Evolutionary conservation across 2,329 filamentous ascomycete genomes (phyloP).

Genomic region (Xylaria sp.): DNA sequence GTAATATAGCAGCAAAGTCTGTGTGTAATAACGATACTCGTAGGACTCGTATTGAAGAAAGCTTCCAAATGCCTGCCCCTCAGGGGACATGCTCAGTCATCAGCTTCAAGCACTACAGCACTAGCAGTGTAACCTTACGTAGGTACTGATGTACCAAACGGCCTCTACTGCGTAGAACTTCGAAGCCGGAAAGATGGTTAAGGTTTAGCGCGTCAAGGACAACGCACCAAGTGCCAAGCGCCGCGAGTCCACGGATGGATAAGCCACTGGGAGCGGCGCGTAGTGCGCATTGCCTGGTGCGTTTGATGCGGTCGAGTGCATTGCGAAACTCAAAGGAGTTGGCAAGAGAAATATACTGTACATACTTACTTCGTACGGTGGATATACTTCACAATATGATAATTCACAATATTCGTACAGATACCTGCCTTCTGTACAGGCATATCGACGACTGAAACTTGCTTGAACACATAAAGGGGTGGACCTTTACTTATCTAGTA

Average conservation of each 20-base stretch:
- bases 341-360: background rate
- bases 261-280: slow-evolving; percentile 9
- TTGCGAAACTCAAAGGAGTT: background rate
- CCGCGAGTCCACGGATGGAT: background rate
- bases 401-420: background rate
- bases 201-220: slow-evolving; percentile 8
- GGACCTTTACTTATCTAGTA: too few relatives aligned
- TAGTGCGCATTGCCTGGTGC: background rate
- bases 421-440: background rate
- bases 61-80: slow-evolving; percentile 1
- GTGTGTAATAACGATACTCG: background rate
- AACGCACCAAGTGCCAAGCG: slow-evolving; percentile 15
- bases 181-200: background rate
- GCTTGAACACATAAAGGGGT: too few relatives aligned
- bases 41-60: background rate
- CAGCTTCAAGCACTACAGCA: background rate
- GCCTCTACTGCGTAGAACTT: background rate
- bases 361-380: too few relatives aligned
- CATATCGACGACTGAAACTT: too few relatives aligned
- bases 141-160: too few relatives aligned
- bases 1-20: background rate
- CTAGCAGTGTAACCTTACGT: too few relatives aligned
- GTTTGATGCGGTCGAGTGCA: background rate
- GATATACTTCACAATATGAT: background rate
- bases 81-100: background rate